phyloP scores from a whole-genome alignment of 2,329 filamentous ascomycete genomes.

The Esteya vermicola region DNA sequence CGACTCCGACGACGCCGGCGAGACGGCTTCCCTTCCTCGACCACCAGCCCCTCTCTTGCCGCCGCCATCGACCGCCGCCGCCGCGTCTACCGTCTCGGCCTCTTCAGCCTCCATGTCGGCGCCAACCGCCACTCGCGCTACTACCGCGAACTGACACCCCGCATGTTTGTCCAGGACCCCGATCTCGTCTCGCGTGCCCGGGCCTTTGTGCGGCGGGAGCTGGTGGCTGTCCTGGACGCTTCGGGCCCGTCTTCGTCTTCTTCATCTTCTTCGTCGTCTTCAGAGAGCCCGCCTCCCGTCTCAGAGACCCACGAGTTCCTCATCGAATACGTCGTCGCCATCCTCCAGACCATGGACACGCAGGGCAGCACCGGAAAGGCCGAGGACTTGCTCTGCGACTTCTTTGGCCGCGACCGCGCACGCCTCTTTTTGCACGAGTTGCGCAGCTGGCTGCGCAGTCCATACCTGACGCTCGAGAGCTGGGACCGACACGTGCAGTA shows the following conservation, averaged over 20 bases:
- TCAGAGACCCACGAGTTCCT: slow-evolving; percentile 49
- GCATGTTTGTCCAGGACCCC: slow-evolving; percentile 46
- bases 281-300: too few species aligned
- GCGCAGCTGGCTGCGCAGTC: slow-evolving; percentile 68
- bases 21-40: neutral
- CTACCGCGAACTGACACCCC: slow-evolving; percentile 58
- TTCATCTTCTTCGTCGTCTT: too few species aligned
- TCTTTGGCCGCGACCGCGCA: slow-evolving; percentile 59
- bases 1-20: neutral
- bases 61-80: slow-evolving; percentile 43
- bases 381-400: slow-evolving; percentile 65
- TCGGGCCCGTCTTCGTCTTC: too few species aligned
- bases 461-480: slow-evolving; percentile 52
- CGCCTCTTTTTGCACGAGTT: slow-evolving; percentile 74
- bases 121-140: slow-evolving; percentile 67
- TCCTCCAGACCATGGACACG: slow-evolving; percentile 70
- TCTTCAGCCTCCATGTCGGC: slow-evolving; percentile 72
- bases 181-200: slow-evolving; percentile 63
- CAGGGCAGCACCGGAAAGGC: slow-evolving; percentile 67
- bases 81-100: slow-evolving; percentile 55
- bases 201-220: slow-evolving; percentile 69
- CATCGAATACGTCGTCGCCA: slow-evolving; percentile 71
- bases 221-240: slow-evolving; percentile 42
- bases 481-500: slow-evolving; percentile 81
- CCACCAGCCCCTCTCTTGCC: slow-evolving; percentile 10